Base-by-base conservation (phyloP, 495 filamentous ascomycete genomes). In the Neohortaea acidophila region DNA sequence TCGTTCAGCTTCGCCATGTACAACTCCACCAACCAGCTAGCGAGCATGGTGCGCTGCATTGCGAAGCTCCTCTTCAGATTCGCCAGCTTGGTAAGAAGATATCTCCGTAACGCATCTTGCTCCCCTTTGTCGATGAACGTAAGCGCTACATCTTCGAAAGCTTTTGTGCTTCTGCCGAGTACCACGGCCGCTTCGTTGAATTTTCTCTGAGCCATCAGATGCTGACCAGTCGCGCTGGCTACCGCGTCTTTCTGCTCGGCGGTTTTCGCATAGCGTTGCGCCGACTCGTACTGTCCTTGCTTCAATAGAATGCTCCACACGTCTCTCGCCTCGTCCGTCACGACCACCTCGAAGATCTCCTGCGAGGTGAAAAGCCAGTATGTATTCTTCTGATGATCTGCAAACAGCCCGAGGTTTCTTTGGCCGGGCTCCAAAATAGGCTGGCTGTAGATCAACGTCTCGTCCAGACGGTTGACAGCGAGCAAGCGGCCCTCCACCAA, bases 1-100 rank as follows among this genome's bases (percentile, higher is more conserved):
- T 79, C 77, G 51, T 96, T 94, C 21, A 96, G 66, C 59, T 94
- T 94, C 2, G 84, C 80, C 89, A 97, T 97, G 58, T 89, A 96
- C 5, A 94, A 67, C 48, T 97, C 89, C 13, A 94, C 67, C 35
- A 97, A 72, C 89, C 89, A 97, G 50, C 77, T 84, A 18, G 89
- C 80, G 39, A 94, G 77, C 86, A 97, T 92, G 23, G 79, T 75
- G 36, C 89, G 63, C 59, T 97, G 89, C 91, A 94, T 97, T 15
- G 77, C 61, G 6, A 72, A 74, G 12, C 77, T 68, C 57, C 84
- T 91, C 59, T 84, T 93, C 53, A 85, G 76, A 17, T 67, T 79
- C 13, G 70, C 64, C 13, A 97, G 64, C 59, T 94, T 94, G 0
- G 81, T 79, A 15, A 86, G 51, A 8, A 97, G 70, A 54, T 96